Conservation (phyloP, 441 rosid genomes). For the Euphorbia corollata region DNA sequence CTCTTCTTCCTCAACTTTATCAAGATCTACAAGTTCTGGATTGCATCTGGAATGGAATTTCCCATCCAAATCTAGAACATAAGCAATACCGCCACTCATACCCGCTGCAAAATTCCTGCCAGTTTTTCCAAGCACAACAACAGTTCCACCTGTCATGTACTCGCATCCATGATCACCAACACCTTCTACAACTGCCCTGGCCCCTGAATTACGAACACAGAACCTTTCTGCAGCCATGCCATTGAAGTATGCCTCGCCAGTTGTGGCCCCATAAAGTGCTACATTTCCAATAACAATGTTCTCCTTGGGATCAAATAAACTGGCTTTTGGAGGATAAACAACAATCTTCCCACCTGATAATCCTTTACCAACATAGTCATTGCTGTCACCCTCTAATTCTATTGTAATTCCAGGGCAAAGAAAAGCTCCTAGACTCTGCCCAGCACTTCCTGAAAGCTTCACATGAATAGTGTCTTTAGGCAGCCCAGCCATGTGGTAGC, state of each 20-base stretch:
- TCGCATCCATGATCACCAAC: conserved; percentile 99
- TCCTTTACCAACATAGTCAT: conserved; percentile 98
- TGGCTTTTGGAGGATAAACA: conserved; percentile 89
- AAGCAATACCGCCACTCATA: conserved; percentile 99
- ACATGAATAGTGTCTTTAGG: conserved; percentile 86
- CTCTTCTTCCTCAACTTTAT: conserved; percentile 87
- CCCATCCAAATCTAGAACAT: conserved; percentile 81
- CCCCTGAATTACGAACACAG: conserved; percentile 99
- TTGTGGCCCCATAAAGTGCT: conserved; percentile 92
- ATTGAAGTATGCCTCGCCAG: conserved; percentile 91
- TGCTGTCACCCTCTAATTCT: conserved; percentile 97
- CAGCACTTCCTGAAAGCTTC: conserved; percentile 91
- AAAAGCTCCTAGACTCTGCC: conserved; percentile 98
- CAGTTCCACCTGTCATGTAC: conserved; percentile 99
- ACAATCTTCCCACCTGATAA: conserved; percentile 95
- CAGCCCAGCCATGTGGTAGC: conserved; percentile 77
- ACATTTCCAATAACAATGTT: conserved; percentile 98
- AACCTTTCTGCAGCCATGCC: conserved; percentile 99
- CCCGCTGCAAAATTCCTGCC: conserved; percentile 99
- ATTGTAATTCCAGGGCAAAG: conserved; percentile 86
- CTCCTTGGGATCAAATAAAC: conserved; percentile 93
- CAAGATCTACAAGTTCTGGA: conserved; percentile 89
- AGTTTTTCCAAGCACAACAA: conserved; percentile 93
- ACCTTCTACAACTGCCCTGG: conserved; percentile 96
- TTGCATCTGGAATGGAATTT: conserved; percentile 85